Evolutionary conservation across 2,329 filamentous ascomycete species (phyloP).

Genomic region (Verticillium nubilum): DNA sequence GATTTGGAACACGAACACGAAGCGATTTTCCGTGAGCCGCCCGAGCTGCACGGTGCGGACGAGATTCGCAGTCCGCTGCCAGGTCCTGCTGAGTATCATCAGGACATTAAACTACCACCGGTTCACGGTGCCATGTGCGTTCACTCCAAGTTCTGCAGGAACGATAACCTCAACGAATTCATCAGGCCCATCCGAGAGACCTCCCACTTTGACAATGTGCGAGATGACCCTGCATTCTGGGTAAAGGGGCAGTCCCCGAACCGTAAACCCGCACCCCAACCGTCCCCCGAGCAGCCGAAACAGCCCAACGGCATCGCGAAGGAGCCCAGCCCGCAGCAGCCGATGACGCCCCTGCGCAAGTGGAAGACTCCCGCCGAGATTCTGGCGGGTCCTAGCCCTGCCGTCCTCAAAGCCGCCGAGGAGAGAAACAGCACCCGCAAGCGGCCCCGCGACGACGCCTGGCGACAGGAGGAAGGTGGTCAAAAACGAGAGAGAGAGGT

Average conservation of each 20-base stretch:
- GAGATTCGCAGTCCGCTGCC: slow-evolving; percentile 40
- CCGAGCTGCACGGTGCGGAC: slow-evolving; percentile 31
- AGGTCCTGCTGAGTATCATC: slow-evolving; percentile 29
- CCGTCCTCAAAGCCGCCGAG: background rate
- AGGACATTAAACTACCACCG: slow-evolving; percentile 39
- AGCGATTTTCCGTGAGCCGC: slow-evolving; percentile 30
- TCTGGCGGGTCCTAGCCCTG: background rate
- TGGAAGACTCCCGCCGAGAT: slow-evolving; percentile 1
- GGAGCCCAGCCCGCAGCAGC: background rate
- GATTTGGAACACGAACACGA: slow-evolving; percentile 32
- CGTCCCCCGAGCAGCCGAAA: background rate
- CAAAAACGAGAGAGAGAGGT: background rate
- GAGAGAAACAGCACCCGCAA: background rate
- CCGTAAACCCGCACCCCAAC: background rate
- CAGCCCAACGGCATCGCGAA: background rate
- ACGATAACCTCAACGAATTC: slow-evolving; percentile 37
- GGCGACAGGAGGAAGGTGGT: background rate
- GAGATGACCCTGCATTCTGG: slow-evolving; percentile 38
- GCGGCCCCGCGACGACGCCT: background rate
- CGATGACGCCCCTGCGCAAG: background rate
- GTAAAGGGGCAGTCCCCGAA: slow-evolving; percentile 9
- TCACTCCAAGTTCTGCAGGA: slow-evolving; percentile 37
- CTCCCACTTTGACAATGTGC: slow-evolving; percentile 31
- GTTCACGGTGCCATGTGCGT: slow-evolving; percentile 36
- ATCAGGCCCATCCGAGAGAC: slow-evolving; percentile 33